Base-by-base conservation (phyloP, 108 stramenopile species). In the Mediolabrus comicus region DNA sequence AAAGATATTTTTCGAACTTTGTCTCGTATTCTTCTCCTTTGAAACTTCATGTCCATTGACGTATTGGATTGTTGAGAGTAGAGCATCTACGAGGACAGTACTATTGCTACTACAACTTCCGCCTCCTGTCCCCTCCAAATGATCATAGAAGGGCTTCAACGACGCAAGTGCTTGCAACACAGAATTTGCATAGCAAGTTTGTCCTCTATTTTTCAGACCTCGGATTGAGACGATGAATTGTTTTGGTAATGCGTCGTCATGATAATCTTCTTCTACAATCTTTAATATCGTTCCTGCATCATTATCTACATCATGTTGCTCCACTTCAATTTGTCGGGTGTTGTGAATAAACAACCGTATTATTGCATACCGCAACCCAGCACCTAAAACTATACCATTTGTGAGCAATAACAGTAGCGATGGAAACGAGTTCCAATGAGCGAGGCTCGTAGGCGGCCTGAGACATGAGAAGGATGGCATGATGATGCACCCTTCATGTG, bases 101-200 rank as follows among this genome's bases (percentile, higher is more conserved):
- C 4, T 52, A 32, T 13, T 11, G 26, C 24, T 51, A 3, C 5
- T 43, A 12, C 31, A 11, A 43, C 0, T 72, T 63, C 25, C 73
- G 49, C 38, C 86, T 55, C 29, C 74, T 59, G n/a, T n/a, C n/a
- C n/a, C n/a, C 36, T 86, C 78, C 59, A 91, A 56, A 58, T 91
- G 91, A 4, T 59, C 16, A 26, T 73, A 55, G 57, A 94, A 77
- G 2, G 81, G 75, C 52, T 67, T 62, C 10, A 89, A 70, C 4
- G 88, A 84, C 30, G 92, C 90, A 74, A 94, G 62, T 16, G 88
- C 80, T 63, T 94, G 92, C 19, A 94, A 31, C 9, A 91, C 84
- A 16, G 88, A 86, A 61, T 91, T 94, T 33, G 89, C 65, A 59
- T 86, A 94, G 65, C 92, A 94, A 0, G 92, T 91, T 67, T 94